These are phyloP conservation scores for Ogataea trehalophila DNA, from an alignment of 805 yeast genomes.

Conservation along the genomic window DNA sequence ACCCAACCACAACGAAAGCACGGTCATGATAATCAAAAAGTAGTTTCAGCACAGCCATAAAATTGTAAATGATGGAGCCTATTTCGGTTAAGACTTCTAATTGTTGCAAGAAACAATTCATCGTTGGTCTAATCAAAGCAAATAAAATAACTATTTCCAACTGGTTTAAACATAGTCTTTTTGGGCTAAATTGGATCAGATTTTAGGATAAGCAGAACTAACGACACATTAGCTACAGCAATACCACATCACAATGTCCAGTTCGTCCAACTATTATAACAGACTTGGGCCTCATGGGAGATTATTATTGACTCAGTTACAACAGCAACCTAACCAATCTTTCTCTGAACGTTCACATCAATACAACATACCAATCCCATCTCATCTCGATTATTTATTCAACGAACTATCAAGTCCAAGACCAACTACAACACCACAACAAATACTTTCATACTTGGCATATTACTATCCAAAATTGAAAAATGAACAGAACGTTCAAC, in stretches of 20 bases:
- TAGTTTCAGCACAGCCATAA: too few species aligned
- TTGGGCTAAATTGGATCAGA: too few species aligned
- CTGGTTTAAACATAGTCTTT: too few species aligned
- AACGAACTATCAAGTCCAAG: slow-evolving; percentile 40
- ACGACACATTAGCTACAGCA: too few species aligned
- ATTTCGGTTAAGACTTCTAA: too few species aligned
- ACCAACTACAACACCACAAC: slow-evolving; percentile 22
- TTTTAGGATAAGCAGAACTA: too few species aligned
- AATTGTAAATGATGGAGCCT: too few species aligned
- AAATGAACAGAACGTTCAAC: slow-evolving; percentile 39
- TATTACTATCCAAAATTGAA: slow-evolving; percentile 49
- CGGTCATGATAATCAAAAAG: too few species aligned
- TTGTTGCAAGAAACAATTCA: too few species aligned
- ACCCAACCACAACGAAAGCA: too few species aligned
- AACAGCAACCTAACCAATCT: neutral
- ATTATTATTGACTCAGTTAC: slow-evolving; percentile 12
- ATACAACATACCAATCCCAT: slow-evolving; percentile 16
- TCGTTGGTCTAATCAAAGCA: too few species aligned
- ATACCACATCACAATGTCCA: neutral
- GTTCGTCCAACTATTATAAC: slow-evolving; percentile 1
- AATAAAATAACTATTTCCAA: too few species aligned
- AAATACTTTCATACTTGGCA: slow-evolving; percentile 41
- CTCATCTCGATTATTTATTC: slow-evolving; percentile 44
- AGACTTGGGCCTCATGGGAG: slow-evolving; percentile 25
- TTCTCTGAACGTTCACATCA: neutral